These are phyloP conservation scores for Panicum miliaceum DNA, from an alignment of 176 grass and related monocot genomes.

Conservation along the genomic window DNA sequence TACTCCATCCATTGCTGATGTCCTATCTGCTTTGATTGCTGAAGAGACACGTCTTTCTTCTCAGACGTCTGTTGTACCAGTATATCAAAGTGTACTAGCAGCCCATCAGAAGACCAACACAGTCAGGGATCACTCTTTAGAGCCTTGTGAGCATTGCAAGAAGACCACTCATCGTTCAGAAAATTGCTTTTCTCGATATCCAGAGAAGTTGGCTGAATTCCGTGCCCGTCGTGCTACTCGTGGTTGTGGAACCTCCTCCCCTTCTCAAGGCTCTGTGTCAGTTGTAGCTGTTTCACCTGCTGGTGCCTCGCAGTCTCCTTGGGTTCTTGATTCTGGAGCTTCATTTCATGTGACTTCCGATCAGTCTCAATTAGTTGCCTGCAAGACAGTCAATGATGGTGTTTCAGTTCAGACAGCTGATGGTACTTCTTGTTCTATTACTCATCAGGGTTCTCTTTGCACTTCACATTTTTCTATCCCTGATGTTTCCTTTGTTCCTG, in stretches of 20 bases:
- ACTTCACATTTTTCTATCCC: neutral
- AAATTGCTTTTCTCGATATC: neutral
- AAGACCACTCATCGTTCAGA: neutral
- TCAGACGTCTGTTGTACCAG: neutral
- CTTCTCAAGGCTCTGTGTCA: neutral
- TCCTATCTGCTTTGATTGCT: neutral
- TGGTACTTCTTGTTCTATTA: neutral
- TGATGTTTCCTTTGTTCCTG: neutral
- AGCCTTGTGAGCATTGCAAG: neutral
- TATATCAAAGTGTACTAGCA: neutral
- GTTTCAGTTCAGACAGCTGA: neutral
- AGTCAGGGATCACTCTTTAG: neutral
- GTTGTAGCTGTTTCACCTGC: neutral
- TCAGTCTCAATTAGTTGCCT: neutral
- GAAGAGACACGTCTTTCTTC: neutral
- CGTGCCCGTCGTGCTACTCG: neutral
- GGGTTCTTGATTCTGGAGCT: neutral
- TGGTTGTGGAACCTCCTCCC: neutral
- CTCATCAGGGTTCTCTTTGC: neutral
- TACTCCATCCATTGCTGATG: neutral
- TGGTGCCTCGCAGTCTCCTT: neutral
- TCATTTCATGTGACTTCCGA: constrained; percentile 8
- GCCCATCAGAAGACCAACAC: neutral
- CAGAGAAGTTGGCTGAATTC: neutral
- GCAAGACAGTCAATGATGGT: neutral